Conservation (phyloP, 176 grass and related monocot genomes). For the Oryza brachyantha region DNA sequence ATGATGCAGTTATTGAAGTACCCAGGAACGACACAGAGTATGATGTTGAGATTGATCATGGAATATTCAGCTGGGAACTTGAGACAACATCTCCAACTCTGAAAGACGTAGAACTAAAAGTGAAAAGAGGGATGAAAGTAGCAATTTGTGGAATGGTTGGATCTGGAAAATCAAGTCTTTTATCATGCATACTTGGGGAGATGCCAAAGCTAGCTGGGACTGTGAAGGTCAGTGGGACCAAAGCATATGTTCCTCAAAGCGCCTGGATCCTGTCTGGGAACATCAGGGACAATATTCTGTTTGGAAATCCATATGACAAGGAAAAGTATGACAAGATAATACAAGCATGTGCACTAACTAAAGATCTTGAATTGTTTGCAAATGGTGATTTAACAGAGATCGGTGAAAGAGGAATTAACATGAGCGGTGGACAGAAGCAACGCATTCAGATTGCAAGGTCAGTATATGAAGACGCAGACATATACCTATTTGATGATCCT, state of each 20-base stretch:
- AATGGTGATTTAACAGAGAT: slow-evolving; percentile 97
- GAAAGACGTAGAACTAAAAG: slow-evolving; percentile 65
- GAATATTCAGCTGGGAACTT: slow-evolving; percentile 79
- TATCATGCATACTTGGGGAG: slow-evolving; percentile 96
- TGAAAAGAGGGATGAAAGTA: slow-evolving; percentile 91
- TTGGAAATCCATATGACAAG: slow-evolving; percentile 72
- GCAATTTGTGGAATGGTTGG: slow-evolving; percentile 93
- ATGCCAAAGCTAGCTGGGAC: slow-evolving; percentile 73
- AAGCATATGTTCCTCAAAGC: slow-evolving; percentile 95
- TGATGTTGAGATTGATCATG: slow-evolving; percentile 69
- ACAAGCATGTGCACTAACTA: slow-evolving; percentile 72
- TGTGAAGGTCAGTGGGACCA: slow-evolving; percentile 69
- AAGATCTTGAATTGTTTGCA: slow-evolving; percentile 89
- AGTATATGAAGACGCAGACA: slow-evolving; percentile 81
- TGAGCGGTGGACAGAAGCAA: slow-evolving; percentile 98
- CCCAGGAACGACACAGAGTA: slow-evolving; percentile 50
- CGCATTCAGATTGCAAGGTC: slow-evolving; percentile 94
- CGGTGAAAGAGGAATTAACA: slow-evolving; percentile 99
- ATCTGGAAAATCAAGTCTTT: slow-evolving; percentile 90
- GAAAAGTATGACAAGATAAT: slow-evolving; percentile 79
- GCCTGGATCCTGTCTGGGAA: slow-evolving; percentile 98
- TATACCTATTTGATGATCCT: slow-evolving; percentile 94
- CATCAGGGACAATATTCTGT: slow-evolving; percentile 93
- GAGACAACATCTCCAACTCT: slow-evolving; percentile 66
- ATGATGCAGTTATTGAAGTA: slow-evolving; percentile 58